A percentile compares a stretch with the other conserved stretches of the same genome.
Conservation (phyloP, 371 early-diverging fungal genomes). For the Catenaria anguillulae region DNA sequence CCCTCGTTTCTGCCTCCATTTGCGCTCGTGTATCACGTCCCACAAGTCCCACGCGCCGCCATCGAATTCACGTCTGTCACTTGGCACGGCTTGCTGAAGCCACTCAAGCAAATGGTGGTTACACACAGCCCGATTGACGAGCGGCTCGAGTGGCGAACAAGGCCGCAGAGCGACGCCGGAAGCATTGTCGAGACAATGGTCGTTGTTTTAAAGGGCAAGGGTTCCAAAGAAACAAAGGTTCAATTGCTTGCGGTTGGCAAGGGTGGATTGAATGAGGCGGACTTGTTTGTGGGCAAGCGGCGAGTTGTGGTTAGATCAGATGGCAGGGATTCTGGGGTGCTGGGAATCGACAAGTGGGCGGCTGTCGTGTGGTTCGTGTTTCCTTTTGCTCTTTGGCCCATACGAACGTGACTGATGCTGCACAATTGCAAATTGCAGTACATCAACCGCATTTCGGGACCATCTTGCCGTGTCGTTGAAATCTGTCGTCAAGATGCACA, state of each 20-base stretch:
- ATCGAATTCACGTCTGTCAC: not conserved
- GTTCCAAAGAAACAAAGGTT: not conserved
- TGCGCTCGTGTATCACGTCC: not conserved
- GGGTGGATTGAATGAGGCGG: not conserved
- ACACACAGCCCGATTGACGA: conserved; percentile 4
- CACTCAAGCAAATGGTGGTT: not conserved
- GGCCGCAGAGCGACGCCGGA: not conserved
- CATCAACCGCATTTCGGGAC: not conserved
- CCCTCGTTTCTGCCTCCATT: not conserved
- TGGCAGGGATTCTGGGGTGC: not conserved
- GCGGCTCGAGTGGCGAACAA: not conserved
- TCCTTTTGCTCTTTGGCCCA: not conserved
- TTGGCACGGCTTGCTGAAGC: not conserved
- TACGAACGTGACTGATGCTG: not conserved
- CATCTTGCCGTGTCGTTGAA: not conserved
- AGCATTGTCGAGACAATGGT: not conserved
- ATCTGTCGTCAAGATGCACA: not conserved
- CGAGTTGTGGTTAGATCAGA: not conserved
- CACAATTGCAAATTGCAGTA: not conserved
- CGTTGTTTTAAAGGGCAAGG: not conserved
- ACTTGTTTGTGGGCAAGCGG: not conserved
- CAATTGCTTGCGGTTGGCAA: no score
- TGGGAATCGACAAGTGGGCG: not conserved
- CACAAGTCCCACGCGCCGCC: not conserved
- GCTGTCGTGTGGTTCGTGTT: not conserved